Evolutionary conservation across 2,329 filamentous ascomycete genomes (phyloP), one percentile per base, ranked within the genome.

Genomic region (Huntiella abstrusa): DNA sequence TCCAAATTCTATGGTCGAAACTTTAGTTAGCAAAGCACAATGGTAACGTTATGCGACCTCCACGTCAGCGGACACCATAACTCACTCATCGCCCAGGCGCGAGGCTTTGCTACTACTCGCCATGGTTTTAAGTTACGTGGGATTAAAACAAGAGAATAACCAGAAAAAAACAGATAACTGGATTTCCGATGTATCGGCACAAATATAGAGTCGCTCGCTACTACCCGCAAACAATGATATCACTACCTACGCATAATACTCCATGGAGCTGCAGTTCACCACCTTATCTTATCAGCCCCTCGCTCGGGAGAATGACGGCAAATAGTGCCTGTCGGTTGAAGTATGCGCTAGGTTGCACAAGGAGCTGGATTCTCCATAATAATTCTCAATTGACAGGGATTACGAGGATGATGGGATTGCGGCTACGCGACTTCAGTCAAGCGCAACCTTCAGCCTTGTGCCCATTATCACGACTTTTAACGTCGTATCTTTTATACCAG

Each of bases 1-100:
- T 93, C 85, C 85, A 93, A 55, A 92, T 83, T 62, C 85, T 93
- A 58, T 41, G 41, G 53, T 28, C 22, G 22, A 28, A 28, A 28
- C 22, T 6, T 28, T 28, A 8, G 22, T 28, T 28, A 28, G 22
- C 5, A 28, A 28, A 28, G 22, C 22, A 28, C 22, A 28, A 28
- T 28, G 22, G 22, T 28, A 28, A 28, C 7, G 22, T 28, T 28
- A 28, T 28, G 22, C 22, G 22, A 28, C 22, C 22, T 28, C 22
- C 6, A 28, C 22, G 22, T 28, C 22, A 28, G 22, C 22, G 22
- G 22, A 48, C 57, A 56, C 41, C 17, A 16, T 19, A 45, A 67
- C 71, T 49, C 64, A 76, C 73, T 77, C 73, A 60, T 77, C 73
- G 58, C 73, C 73, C 52, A 77, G 61, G 47, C 73, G 70, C 58